Percentiles rank a stretch among this genome's conserved stretches.
Conservation (phyloP, 106 monocot species). For the Dendrobium officinale region DNA sequence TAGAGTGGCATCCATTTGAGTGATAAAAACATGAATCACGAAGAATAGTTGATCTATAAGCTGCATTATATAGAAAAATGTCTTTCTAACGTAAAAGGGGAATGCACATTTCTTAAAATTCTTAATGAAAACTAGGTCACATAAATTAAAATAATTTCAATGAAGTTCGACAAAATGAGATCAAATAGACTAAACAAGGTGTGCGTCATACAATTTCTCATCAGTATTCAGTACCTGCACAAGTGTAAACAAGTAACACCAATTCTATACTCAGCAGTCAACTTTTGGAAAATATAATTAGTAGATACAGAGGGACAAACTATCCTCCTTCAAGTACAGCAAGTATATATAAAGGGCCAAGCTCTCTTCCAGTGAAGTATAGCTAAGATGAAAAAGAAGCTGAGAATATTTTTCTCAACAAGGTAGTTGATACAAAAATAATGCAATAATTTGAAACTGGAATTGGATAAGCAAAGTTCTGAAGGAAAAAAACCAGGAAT, state of each 20-base stretch:
- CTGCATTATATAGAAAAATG: too few relatives aligned
- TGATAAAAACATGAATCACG: too few relatives aligned
- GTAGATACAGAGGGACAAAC: background rate
- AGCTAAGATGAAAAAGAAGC: background rate
- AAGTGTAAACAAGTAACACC: background rate
- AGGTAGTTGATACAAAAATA: background rate
- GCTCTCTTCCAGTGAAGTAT: background rate
- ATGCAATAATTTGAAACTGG: background rate
- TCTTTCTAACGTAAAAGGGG: too few relatives aligned
- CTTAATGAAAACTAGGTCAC: too few relatives aligned
- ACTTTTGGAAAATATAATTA: background rate
- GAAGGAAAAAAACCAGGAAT: background rate
- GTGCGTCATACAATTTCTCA: background rate
- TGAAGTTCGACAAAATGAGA: background rate
- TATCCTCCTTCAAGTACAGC: background rate
- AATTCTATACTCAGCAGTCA: background rate
- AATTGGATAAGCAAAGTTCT: background rate
- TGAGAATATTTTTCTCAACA: background rate
- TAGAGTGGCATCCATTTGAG: too few relatives aligned
- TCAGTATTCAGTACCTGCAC: background rate
- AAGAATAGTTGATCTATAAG: too few relatives aligned
- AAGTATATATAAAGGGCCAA: too few relatives aligned
- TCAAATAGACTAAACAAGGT: background rate
- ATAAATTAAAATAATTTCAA: too few relatives aligned
- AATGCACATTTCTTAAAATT: too few relatives aligned